A percentile compares a stretch with the other conserved stretches of the same genome.
Evolutionary conservation across 73 alveolate genomes (phyloP).

Genomic region (Paramecium sexaurelia): DNA sequence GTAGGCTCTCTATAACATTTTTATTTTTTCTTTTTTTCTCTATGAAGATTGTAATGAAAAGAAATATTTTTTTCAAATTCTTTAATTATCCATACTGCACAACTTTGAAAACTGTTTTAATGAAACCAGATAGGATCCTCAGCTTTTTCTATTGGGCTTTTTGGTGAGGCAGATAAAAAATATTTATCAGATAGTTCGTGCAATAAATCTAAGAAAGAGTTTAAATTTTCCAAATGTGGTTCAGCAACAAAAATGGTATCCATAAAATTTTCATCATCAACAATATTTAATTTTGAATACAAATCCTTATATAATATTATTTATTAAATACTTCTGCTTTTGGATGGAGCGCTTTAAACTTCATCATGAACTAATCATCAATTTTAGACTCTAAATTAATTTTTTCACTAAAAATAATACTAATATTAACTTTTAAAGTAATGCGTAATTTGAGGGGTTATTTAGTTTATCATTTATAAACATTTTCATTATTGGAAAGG

Average conservation of each 20-base stretch:
- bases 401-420: neutral
- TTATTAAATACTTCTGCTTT: neutral
- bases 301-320: neutral
- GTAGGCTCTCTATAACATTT: neutral
- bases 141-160: neutral
- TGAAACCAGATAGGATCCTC: constrained; percentile 26
- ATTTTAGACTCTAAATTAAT: neutral
- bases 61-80: constrained; percentile 30
- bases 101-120: neutral
- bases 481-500: constrained; percentile 35
- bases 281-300: neutral
- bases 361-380: constrained; percentile 8
- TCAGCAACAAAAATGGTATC: neutral
- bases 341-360: neutral
- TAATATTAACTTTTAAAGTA: neutral
- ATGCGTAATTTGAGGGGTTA: neutral
- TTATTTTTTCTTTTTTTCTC: constrained; percentile 10
- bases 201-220: neutral
- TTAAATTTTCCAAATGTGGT: constrained; percentile 27
- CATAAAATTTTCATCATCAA: constrained; percentile 18
- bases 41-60: neutral
- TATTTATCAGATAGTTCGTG: neutral
- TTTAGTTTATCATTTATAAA: neutral
- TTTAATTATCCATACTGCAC: constrained; percentile 16
- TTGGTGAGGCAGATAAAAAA: neutral